Base-by-base conservation (phyloP, 169 alveolate genomes). In the Theileria orientalis region DNA sequence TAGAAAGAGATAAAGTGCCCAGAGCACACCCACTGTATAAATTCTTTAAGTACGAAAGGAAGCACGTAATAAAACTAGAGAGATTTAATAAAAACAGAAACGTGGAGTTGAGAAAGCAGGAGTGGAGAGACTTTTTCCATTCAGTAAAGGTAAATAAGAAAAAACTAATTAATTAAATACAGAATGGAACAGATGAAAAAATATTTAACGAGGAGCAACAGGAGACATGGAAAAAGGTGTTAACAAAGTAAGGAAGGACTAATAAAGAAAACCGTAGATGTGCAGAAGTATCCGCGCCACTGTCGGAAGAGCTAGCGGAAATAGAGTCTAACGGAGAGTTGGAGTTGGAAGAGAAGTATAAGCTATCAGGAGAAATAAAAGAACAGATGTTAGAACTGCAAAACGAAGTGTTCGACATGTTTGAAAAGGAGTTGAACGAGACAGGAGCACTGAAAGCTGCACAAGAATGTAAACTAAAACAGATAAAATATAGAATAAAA, bases 181-280 rank as follows among this genome's bases (percentile, higher is more conserved):
- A 83, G 66, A 76, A 88, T 47, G 93, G 93, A 6, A 74, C 90
- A 23, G 62, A 41, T 51, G 74, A 82, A 83, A 64, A 73, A 9
- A 73, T 85, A 11, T 88, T 80, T 62, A 84, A 78, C 51, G 85
- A 74, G 19, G 91, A 83, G 63, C 93, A 88, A 56, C 79, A 66
- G 68, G 67, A 72, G 6, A 66, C 79, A 19, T 82, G 87, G 75
- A 66, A 56, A 23, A 67, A 79, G 6, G 49, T 84, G 21, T 16
- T 64, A n/a, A 83, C 83, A 61, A 69, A 71, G 76, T 74, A 63
- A 1, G 13, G 9, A 37, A 5, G 32, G 0, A 46, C 8, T 11
- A 64, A 0, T 21, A 25, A 19, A 32, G 27, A 5, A 25, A 3
- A 30, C n/a, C 8, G 23, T 14, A 57, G 77, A 63, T 69, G 51